Conservation (phyloP, 2,329 filamentous ascomycete species). For the Phaeophleospora eucalypticola region DNA sequence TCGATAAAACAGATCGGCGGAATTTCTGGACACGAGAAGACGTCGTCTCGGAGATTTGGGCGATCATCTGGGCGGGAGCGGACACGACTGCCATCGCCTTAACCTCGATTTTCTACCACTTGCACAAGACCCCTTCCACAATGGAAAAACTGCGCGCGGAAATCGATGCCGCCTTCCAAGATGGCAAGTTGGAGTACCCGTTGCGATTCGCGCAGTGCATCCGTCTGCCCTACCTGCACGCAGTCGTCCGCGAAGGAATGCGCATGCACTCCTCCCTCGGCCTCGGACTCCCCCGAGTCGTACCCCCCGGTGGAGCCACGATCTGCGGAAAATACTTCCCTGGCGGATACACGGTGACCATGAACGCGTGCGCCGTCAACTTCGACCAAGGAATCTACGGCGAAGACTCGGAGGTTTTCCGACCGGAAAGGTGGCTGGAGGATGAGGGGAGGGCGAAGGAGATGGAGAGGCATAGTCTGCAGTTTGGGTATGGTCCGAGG, state of each 20-base stretch:
- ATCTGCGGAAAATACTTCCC: constrained; percentile 6
- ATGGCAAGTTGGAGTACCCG: constrained; percentile 14
- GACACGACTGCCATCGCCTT: constrained; percentile 5
- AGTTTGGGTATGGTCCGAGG: constrained; percentile 33
- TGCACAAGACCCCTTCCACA: background rate
- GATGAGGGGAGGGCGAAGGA: background rate
- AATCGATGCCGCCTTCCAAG: constrained; percentile 27
- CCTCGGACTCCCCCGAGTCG: constrained; percentile 1
- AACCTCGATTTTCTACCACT: constrained; percentile 1
- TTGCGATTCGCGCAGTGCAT: background rate
- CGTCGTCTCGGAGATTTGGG: constrained; percentile 4
- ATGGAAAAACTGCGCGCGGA: background rate
- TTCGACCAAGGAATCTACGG: constrained; percentile 31
- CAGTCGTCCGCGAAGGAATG: constrained; percentile 7
- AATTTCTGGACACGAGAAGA: constrained; percentile 7
- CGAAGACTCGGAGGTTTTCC: constrained; percentile 5
- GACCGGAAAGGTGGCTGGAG: constrained; percentile 8
- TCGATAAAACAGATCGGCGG: constrained; percentile 1
- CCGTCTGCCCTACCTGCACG: constrained; percentile 15
- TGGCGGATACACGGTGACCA: constrained; percentile 1
- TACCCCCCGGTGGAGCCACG: constrained; percentile 6
- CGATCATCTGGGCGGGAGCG: constrained; percentile 8
- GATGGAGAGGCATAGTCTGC: constrained; percentile 13
- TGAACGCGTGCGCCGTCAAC: constrained; percentile 3
- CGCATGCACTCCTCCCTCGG: constrained; percentile 6